A percentile compares a stretch with the other conserved stretches of the same genome.
Evolutionary conservation across 2,329 filamentous ascomycete species (phyloP).

Genomic region (Diplodia sapinea): DNA sequence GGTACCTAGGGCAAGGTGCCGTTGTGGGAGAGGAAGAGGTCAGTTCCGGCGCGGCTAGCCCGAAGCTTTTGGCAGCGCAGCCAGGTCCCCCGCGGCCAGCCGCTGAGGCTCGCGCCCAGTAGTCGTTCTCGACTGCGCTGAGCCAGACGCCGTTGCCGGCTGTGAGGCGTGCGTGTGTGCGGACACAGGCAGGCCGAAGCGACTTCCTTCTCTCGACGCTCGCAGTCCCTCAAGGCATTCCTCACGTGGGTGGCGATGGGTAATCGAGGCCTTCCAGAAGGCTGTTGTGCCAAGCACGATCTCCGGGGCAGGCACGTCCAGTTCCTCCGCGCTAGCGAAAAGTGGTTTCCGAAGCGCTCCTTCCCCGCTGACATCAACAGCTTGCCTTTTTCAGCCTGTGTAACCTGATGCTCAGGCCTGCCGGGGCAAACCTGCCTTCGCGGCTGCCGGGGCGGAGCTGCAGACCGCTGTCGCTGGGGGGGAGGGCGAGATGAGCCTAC

Average conservation of each 20-base stretch:
- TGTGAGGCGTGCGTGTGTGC: not conserved
- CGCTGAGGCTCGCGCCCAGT: not conserved
- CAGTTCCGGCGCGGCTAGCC: constrained; percentile 18
- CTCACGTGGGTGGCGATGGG: constrained; percentile 6
- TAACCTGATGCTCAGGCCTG: constrained; percentile 27
- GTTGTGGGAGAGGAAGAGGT: not conserved
- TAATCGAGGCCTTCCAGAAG: constrained; percentile 27
- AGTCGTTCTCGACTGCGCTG: not conserved
- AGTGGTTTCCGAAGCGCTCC: constrained; percentile 29
- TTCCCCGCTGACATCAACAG: constrained; percentile 30
- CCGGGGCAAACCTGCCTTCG: constrained; percentile 21
- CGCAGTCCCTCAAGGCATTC: not conserved
- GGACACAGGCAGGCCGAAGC: constrained; percentile 14
- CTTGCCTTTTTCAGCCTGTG: constrained; percentile 18
- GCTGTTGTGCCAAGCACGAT: constrained; percentile 5
- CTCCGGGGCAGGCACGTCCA: constrained; percentile 8
- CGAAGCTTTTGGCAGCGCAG: not conserved
- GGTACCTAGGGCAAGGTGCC: not conserved
- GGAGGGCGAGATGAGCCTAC: constrained; percentile 12
- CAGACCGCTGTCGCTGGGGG: constrained; percentile 5
- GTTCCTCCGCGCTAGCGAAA: constrained; percentile 30
- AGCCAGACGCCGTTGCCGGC: constrained; percentile 10
- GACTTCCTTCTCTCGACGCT: constrained; percentile 11
- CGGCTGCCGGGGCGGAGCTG: not conserved
- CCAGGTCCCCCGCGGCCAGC: constrained; percentile 4